Base-by-base conservation (phyloP, 106 monocot genomes). In the Platanthera guangdongensis region DNA sequence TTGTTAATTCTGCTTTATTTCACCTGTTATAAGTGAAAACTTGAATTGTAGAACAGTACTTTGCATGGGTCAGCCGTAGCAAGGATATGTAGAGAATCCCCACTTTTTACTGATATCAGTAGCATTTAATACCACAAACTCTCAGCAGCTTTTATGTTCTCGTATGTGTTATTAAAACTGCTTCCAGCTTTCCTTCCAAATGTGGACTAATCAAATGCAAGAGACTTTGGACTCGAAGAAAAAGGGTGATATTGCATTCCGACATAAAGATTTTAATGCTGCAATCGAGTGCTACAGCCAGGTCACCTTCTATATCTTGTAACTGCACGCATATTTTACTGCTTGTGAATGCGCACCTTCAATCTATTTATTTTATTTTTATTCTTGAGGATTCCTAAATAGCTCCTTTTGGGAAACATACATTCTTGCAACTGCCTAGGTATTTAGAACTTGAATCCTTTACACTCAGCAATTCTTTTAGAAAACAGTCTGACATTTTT, bases 141-240 rank as follows among this genome's bases (percentile, higher is more conserved):
- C 5, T 60, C 8, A 60, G 59, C 21, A 60, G 19, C 21, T 21
- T 21, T 39, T 60, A 25, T 68, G 39, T 78, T 72, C 19, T 45
- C 57, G 53, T 75, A 75, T 54, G 54, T 13, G 47, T 81, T 57
- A 2, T 75, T 65, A 4, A 47, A 22, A 75, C 19, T 15, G 25
- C 52, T 54, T 75, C 57, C 90, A 96, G 96, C 86, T 96, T 22
- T 96, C 96, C 53, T 96, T 96, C 81, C 96, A 96, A 74, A 91
- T 96, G 96, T 96, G 96, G 96, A 96, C 96, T 47, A 83, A 91
- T 84, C 95, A 96, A 81, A 96, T 96, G 95, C 95, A 96, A 89
- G 95, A 96, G 52, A 96, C 96, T 46, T 78, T 96, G 80, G 86
- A 84, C 80, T 93, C 96, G 50, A 96, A 96, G 82, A 96, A 96